Conservation (phyloP, 441 rosid species). For the Hura crepitans region DNA sequence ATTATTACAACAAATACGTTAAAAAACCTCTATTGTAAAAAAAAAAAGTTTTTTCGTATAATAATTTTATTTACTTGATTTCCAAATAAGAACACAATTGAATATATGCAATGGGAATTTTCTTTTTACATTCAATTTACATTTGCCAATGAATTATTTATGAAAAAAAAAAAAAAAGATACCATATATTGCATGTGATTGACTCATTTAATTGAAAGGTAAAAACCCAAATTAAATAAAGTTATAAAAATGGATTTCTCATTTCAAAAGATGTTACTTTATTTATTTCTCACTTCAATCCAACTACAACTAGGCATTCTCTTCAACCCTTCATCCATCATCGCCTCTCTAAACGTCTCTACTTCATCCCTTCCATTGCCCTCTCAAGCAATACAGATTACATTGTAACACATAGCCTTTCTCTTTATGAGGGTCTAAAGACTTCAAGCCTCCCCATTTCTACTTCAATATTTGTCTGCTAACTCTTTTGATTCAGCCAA, state of each 20-base stretch:
- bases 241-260: conserved; percentile 21
- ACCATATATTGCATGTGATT: too few species aligned
- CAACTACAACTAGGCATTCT: conserved; percentile 77
- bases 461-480: conserved; percentile 32
- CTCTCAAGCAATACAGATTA: conserved; percentile 52
- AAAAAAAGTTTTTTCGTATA: too few species aligned
- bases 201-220: too few species aligned
- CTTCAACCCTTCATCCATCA: conserved; percentile 52
- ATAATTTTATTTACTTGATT: not conserved
- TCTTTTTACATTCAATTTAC: too few species aligned
- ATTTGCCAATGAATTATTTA: too few species aligned
- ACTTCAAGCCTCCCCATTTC: conserved; percentile 37
- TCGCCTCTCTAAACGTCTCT: conserved; percentile 54
- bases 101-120: not conserved
- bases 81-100: not conserved
- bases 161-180: too few species aligned
- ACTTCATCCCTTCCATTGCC: conserved; percentile 77
- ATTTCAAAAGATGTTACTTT: conserved; percentile 45
- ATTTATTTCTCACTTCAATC: conserved; percentile 55
- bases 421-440: conserved; percentile 43
- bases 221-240: too few species aligned
- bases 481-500: conserved; percentile 64
- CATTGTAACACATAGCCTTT: conserved; percentile 58
- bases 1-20: too few species aligned
- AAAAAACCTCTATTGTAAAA: too few species aligned